Base-by-base conservation (phyloP, 768 basidiomycete genomes). In the Tulasnella sp. region DNA sequence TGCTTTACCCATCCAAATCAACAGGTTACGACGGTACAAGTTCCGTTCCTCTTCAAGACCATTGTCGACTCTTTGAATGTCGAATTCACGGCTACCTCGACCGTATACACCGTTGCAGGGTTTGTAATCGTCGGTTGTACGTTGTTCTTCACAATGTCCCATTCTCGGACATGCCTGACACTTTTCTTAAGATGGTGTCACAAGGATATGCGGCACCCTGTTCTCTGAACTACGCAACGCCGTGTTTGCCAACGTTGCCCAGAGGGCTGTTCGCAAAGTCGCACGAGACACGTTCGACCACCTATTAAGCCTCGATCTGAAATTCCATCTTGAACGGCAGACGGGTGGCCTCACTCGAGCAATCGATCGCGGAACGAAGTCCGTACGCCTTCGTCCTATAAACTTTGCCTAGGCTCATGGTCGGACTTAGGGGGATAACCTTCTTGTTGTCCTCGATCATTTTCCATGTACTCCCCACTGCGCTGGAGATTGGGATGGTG, bases 351-450 rank as follows among this genome's bases (percentile, higher is more conserved):
- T 99, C 42, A 97, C 92, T 2, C 74, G 96, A 40, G 96, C 96
- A 4, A 98, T 99, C 62, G 96, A 99, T 67, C 78, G 96, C 12
- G 96, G 96, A 31, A 97, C 96, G 31, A 99, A 98, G 91, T 96
- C 63, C 19, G 15, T 25, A 17, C 11, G 6, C 4, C 32, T 21
- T 6, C n/a, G n/a, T 27, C 9, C 45, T 6, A 12, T 21, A 6
- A 15, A 11, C n/a, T 9, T 25, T 19, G 17, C 25, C 45, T 23
- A 9, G 21, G 11, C 43, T 32, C 15, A 36, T 46, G 43, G 1
- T 39, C n/a, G n/a, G n/a, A n/a, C n/a, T 27, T 64, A 97, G 92
- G 69, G 96, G 96, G 35, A 98, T 99, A 59, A 88, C 91, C 0
- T 99, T 99, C 70, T 77, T 98, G 23, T 72, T 99, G 4, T 88